Conservation (phyloP, 2,329 filamentous ascomycete species). For the Chrysoporthe austroafricana region DNA sequence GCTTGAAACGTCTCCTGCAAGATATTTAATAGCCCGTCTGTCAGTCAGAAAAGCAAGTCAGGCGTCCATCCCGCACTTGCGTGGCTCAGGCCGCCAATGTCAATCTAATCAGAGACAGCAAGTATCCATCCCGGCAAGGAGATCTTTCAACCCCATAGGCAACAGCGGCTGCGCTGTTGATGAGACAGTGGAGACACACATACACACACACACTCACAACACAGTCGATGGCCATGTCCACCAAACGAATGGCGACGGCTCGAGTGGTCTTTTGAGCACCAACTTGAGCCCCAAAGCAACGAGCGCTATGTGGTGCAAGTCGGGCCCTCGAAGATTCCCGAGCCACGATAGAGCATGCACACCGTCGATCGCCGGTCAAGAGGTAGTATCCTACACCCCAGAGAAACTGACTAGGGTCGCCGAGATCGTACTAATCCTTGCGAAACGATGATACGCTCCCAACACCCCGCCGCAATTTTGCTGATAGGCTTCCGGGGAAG, state of each 20-base stretch:
- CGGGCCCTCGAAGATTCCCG: neutral
- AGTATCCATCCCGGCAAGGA: neutral
- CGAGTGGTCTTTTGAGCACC: neutral
- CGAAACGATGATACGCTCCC: neutral
- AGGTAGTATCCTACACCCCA: neutral
- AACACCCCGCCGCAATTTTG: neutral
- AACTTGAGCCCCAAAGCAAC: slow-evolving; percentile 4
- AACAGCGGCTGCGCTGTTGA: slow-evolving; percentile 6
- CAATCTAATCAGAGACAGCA: slow-evolving; percentile 6
- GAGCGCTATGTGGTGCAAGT: slow-evolving; percentile 15
- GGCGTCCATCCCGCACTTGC: neutral
- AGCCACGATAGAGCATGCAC: neutral
- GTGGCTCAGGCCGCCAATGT: neutral
- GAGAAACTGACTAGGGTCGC: neutral
- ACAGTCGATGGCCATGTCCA: neutral
- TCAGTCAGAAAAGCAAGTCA: neutral
- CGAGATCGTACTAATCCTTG: neutral
- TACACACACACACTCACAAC: neutral
- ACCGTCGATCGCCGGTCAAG: neutral
- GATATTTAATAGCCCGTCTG: neutral
- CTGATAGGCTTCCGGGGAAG: neutral
- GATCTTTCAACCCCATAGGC: neutral
- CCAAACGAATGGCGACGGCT: neutral
- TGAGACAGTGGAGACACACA: slow-evolving; percentile 11
- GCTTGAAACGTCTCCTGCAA: neutral